A percentile compares a stretch with the other conserved stretches of the same genome.
Conservation (phyloP, 768 basidiomycete genomes). For the Amyloporia xantha region DNA sequence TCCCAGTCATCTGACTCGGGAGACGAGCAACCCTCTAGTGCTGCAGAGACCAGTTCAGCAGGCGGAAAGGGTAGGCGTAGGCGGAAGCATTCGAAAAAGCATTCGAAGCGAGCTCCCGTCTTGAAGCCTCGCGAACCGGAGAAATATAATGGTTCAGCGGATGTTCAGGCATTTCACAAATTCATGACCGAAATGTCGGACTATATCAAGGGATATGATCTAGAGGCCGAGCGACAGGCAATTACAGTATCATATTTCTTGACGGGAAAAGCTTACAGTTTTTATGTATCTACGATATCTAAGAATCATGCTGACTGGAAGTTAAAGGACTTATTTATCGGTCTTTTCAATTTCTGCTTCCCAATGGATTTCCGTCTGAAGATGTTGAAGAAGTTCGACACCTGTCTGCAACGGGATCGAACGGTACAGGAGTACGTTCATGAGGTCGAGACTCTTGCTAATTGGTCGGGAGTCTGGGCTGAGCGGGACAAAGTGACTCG, state of each 20-base stretch:
- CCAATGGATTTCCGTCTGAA: slow-evolving; percentile 13
- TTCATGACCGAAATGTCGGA: slow-evolving; percentile 9
- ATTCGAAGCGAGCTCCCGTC: background rate
- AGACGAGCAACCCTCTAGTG: too few species aligned
- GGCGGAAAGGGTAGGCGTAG: background rate
- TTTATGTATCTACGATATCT: slow-evolving; percentile 18
- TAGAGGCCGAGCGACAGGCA: background rate
- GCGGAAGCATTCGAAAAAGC: background rate
- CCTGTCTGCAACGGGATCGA: background rate
- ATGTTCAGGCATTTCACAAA: slow-evolving; percentile 10
- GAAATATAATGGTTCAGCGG: slow-evolving; percentile 6
- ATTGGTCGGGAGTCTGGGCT: slow-evolving; percentile 8
- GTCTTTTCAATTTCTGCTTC: slow-evolving; percentile 21
- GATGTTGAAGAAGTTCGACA: slow-evolving; percentile 4
- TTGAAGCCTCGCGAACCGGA: slow-evolving; percentile 10
- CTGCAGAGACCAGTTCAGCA: too few species aligned
- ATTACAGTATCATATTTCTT: slow-evolving; percentile 13
- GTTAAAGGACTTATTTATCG: slow-evolving; percentile 8
- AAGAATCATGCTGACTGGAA: slow-evolving; percentile 8
- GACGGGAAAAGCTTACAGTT: slow-evolving; percentile 16
- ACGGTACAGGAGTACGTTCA: slow-evolving; percentile 10
- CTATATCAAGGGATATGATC: slow-evolving; percentile 5
- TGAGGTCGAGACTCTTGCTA: slow-evolving; percentile 12
- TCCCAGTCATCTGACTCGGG: background rate
- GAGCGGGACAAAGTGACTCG: slow-evolving; percentile 2